A percentile compares a stretch with the other conserved stretches of the same genome.
These are phyloP conservation scores for Chamaenerion angustifolium DNA, from an alignment of 345 rosid species.

Conservation along the genomic window DNA sequence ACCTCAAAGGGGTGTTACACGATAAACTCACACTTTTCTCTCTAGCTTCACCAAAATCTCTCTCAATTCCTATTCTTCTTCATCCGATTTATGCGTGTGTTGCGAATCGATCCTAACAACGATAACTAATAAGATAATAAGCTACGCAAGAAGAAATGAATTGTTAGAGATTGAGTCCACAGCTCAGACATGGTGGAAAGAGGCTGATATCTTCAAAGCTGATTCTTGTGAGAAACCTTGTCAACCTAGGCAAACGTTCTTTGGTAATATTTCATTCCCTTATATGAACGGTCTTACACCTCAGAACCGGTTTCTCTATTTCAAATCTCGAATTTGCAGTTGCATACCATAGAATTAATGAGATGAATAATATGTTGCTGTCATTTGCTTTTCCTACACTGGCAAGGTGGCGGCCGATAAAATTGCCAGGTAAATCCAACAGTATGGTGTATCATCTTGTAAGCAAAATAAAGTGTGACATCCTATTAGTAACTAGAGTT, in stretches of 20 bases:
- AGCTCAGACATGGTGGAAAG: conserved; percentile 56
- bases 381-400: conserved; percentile 88
- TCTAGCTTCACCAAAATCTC: too few relatives aligned
- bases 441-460: too few relatives aligned
- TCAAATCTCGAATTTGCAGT: conserved; percentile 88
- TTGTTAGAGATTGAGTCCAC: conserved; percentile 52
- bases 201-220: conserved; percentile 52
- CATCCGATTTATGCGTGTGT: too few relatives aligned
- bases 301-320: conserved; percentile 66
- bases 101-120: too few relatives aligned
- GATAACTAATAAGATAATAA: conserved; percentile 42
- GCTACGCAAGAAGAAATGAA: conserved; percentile 63
- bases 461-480: too few relatives aligned
- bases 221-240: conserved; percentile 39
- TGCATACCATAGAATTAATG: conserved; percentile 74
- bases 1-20: too few relatives aligned
- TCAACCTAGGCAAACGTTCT: conserved; percentile 49
- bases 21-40: too few relatives aligned
- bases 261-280: conserved; percentile 63
- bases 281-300: conserved; percentile 81
- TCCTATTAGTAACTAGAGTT: too few relatives aligned
- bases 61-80: too few relatives aligned
- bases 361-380: conserved; percentile 68
- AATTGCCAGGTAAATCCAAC: conserved; percentile 52
- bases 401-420: conserved; percentile 97